phyloP scores from a whole-genome alignment of 805 yeast species.

The Saturnispora hagleri region DNA sequence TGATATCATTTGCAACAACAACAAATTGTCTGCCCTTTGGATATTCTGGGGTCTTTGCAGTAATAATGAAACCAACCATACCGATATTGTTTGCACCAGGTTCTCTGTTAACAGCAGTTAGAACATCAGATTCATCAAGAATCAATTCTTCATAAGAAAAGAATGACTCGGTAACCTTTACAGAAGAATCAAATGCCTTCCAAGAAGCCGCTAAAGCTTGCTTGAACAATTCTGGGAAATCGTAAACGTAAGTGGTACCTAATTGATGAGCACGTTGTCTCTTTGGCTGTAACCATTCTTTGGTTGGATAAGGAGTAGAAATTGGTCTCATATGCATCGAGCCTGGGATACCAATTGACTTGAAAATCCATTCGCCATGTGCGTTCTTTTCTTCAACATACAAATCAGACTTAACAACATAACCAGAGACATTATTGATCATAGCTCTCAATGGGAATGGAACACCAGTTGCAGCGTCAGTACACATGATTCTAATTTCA shows the following conservation, averaged over 20 bases:
- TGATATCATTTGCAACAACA: conserved; percentile 93
- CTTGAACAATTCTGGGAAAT: conserved; percentile 97
- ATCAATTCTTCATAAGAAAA: conserved; percentile 78
- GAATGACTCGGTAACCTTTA: conserved; percentile 64
- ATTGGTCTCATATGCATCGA: conserved; percentile 95
- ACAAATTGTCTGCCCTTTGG: conserved; percentile 93
- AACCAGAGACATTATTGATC: conserved; percentile 94
- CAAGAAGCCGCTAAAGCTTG: conserved; percentile 83
- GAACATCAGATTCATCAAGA: conserved; percentile 66
- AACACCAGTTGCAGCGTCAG: conserved; percentile 76
- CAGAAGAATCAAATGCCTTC: conserved; percentile 52
- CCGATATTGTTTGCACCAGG: conserved; percentile 95
- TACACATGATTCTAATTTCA: conserved; percentile 91
- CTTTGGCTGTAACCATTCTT: conserved; percentile 96
- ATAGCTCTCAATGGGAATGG: conserved; percentile 96
- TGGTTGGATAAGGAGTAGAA: conserved; percentile 93
- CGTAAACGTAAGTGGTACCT: conserved; percentile 98
- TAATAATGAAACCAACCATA: conserved; percentile 93
- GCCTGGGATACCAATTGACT: conserved; percentile 90
- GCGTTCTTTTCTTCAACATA: conserved; percentile 90
- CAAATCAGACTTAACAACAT: conserved; percentile 90
- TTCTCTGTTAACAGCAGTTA: conserved; percentile 87
- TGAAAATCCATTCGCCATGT: conserved; percentile 95
- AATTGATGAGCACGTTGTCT: conserved; percentile 96
- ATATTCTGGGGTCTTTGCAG: conserved; percentile 91